phyloP scores from a whole-genome alignment of 805 yeast species.

The Pichia eremophila region DNA sequence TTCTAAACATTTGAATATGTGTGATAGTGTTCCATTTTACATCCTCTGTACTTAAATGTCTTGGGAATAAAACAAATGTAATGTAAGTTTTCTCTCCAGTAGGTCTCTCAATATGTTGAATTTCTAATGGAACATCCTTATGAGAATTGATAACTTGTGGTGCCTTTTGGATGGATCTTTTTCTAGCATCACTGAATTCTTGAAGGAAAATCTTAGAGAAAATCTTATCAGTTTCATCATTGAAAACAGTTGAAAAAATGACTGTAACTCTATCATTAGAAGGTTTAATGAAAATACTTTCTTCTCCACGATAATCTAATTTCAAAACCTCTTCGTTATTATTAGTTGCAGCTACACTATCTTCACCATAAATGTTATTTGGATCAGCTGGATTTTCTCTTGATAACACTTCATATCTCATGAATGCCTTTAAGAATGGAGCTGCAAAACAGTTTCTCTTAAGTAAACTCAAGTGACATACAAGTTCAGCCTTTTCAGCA shows the following conservation, averaged over 20 bases:
- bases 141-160: slow-evolving; percentile 94
- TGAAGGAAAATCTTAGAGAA: slow-evolving; percentile 85
- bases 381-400: slow-evolving; percentile 29
- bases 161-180: slow-evolving; percentile 91
- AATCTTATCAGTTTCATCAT: slow-evolving; percentile 92
- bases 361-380: slow-evolving; percentile 33
- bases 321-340: slow-evolving; percentile 51
- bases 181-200: slow-evolving; percentile 93
- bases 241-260: slow-evolving; percentile 86
- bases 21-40: slow-evolving; percentile 75
- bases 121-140: slow-evolving; percentile 87
- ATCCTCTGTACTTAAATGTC: slow-evolving; percentile 59
- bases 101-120: slow-evolving; percentile 35
- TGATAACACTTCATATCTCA: slow-evolving; percentile 63
- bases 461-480: slow-evolving; percentile 60
- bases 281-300: slow-evolving; percentile 83
- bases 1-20: slow-evolving; percentile 86
- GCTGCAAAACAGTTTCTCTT: slow-evolving; percentile 87
- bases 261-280: slow-evolving; percentile 95
- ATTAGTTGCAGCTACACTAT: slow-evolving; percentile 22
- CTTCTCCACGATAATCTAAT: slow-evolving; percentile 86
- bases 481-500: slow-evolving; percentile 42
- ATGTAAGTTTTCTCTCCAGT: slow-evolving; percentile 35
- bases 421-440: slow-evolving; percentile 82
- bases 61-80: slow-evolving; percentile 69